phyloP scores from a whole-genome alignment of 371 early-diverging fungal species.

The Thermomucor indicae-seudaticae region DNA sequence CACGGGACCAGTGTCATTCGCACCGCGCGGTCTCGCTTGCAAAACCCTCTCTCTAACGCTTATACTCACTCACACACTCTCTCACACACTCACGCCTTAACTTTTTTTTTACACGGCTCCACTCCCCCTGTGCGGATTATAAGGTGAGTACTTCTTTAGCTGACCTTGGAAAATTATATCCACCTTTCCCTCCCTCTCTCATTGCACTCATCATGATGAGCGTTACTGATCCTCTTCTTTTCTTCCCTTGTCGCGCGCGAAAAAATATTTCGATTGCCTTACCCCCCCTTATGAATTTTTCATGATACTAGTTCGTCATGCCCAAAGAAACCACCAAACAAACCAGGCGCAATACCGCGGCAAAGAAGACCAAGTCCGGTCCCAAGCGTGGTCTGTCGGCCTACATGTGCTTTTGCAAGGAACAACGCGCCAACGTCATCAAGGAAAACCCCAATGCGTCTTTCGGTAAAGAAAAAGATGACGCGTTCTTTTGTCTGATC shows the following conservation, averaged over 20 bases:
- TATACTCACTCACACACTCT: not conserved
- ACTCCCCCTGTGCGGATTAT: not conserved
- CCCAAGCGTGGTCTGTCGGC: conserved; percentile 85
- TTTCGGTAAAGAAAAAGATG: conserved; percentile 57
- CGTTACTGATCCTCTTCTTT: not conserved
- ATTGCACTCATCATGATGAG: not conserved
- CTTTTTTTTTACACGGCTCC: not conserved
- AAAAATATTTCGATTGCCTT: too few relatives aligned
- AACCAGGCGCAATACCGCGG: conserved; percentile 9
- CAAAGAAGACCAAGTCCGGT: conserved; percentile 63
- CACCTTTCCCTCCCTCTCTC: not conserved
- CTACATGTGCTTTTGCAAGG: conserved; percentile 81
- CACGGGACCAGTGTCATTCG: too few relatives aligned
- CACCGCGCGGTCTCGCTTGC: not conserved
- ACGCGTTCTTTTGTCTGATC: not conserved
- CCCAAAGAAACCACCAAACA: conserved; percentile 22
- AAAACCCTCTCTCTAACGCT: not conserved
- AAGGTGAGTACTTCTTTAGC: not conserved
- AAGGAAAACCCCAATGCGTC: conserved; percentile 73
- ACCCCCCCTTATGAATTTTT: not conserved
- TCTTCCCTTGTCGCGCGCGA: too few relatives aligned
- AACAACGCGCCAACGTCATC: conserved; percentile 64
- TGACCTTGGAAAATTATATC: not conserved
- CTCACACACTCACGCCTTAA: not conserved
- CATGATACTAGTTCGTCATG: conserved; percentile 9